Evolutionary conservation across 2,329 filamentous ascomycete species (phyloP).

Genomic region (Acrocalymma vagum): DNA sequence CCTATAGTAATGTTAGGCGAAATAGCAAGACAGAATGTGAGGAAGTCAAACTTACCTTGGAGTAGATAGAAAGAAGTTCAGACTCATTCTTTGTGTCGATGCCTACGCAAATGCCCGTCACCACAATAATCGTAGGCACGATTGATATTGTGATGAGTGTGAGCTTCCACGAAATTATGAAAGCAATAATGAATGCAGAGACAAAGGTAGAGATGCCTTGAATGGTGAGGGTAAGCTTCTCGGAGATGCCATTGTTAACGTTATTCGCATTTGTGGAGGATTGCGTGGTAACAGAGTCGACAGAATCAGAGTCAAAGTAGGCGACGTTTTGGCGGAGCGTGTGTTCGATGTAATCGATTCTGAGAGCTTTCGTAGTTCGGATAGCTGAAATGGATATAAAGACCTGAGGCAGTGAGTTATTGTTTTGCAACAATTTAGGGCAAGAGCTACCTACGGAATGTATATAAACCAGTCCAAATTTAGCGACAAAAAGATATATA

Average conservation of each 20-base stretch:
- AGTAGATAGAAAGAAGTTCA: conserved; percentile 51
- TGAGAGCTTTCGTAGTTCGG: conserved; percentile 57
- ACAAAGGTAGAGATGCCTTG: conserved; percentile 64
- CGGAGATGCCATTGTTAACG: conserved; percentile 83
- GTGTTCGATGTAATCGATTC: conserved; percentile 70
- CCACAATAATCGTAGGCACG: conserved; percentile 54
- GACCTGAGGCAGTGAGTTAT: conserved; percentile 22
- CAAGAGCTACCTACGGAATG: conserved; percentile 31
- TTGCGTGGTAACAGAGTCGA: conserved; percentile 91
- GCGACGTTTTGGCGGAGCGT: conserved; percentile 62
- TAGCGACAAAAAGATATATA: conserved; percentile 73
- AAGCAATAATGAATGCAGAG: conserved; percentile 90
- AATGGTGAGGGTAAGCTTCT: conserved; percentile 54
- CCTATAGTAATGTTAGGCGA: too few species aligned
- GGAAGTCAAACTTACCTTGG: too few species aligned
- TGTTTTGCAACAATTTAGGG: background rate
- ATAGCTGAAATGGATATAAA: conserved; percentile 60
- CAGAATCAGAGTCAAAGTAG: conserved; percentile 79
- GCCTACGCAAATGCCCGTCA: conserved; percentile 37
- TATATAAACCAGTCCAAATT: conserved; percentile 68
- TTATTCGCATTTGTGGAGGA: conserved; percentile 95
- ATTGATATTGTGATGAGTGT: conserved; percentile 74
- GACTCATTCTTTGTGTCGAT: conserved; percentile 48
- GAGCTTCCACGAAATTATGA: conserved; percentile 91
- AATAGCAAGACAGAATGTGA: too few species aligned